phyloP scores from a whole-genome alignment of 1,284 basidiomycete genomes.

The Apiotrichum domesticum region DNA sequence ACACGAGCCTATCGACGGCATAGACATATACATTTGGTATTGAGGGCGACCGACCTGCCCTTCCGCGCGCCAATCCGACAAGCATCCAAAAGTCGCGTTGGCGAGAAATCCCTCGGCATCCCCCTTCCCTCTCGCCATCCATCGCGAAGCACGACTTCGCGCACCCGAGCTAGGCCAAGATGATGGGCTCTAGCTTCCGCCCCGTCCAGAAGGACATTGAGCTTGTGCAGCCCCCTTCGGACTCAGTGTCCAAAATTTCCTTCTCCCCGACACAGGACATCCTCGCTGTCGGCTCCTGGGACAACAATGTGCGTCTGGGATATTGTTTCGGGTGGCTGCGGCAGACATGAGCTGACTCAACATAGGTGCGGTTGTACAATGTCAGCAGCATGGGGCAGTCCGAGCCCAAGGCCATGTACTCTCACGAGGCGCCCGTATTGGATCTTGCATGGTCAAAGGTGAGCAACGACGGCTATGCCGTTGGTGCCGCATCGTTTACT shows the following conservation, averaged over 20 bases:
- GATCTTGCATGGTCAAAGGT: conserved; percentile 74
- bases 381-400: conserved; percentile 51
- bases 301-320: conserved; percentile 58
- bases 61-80: too few species aligned
- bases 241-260: conserved; percentile 64
- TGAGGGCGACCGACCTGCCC: too few species aligned
- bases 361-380: conserved; percentile 55
- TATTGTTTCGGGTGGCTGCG: neutral
- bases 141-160: too few species aligned
- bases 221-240: conserved; percentile 62
- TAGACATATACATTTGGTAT: too few species aligned
- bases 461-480: conserved; percentile 11
- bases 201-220: conserved; percentile 60
- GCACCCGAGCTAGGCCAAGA: neutral
- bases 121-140: too few species aligned
- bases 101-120: too few species aligned
- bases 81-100: too few species aligned
- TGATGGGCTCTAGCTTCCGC: conserved; percentile 21
- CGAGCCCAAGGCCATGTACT: conserved; percentile 74
- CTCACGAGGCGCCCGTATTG: conserved; percentile 74
- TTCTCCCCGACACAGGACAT: conserved; percentile 63
- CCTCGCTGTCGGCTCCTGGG: conserved; percentile 70
- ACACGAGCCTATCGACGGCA: too few species aligned
- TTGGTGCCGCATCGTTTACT: neutral
- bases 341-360: neutral